Base-by-base conservation (phyloP, 1,284 basidiomycete genomes). In the Microbotryum lychnidis-dioicae region DNA sequence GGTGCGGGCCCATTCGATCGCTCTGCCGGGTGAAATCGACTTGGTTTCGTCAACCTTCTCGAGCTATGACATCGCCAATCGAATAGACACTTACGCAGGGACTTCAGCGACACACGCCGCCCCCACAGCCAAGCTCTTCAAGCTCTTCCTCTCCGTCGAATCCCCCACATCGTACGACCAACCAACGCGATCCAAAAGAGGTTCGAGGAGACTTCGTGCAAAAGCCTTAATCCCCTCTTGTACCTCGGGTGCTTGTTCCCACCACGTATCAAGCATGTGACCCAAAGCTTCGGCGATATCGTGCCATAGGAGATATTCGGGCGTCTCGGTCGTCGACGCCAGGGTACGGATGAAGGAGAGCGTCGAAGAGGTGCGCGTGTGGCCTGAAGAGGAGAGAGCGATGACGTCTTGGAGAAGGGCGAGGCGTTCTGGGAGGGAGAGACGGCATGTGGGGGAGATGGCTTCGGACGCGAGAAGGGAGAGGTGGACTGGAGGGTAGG, bases 401-500 rank as follows among this genome's bases (percentile, higher is more conserved):
- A 75, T 73, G 27, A 73, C 75, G 61, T 78, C 76, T 56, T 75
- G 71, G 20, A 77, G 71, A 9, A 77, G 72, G 46, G 76, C 76
- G 56, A 77, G 70, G 27, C 74, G 70, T 62, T 75, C 59, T 62
- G 45, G 23, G 25, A 9, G 16, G 25, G 23, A 10, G 42, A 10
- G 25, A 49, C 16, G 46, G 83, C 10, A 27, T 14, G 49, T 49
- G 9, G 44, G 42, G 23, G 20, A 31, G 18, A 84, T 81, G 4
- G 89, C 88, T 72, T 91, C 89, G 50, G 80, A 76, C 16, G 87
- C 91, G 63, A 97, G 88, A 73, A 84, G 84, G 45, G 79, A 78
- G 23, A 96, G 81, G 45, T 89, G 83, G 70, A 89, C 87, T 37
- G 89, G 83, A 20, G 86, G 82, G 77, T 98, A 98, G 31, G 87